Evolutionary conservation across 768 basidiomycete genomes (phyloP).

Genomic region (Strobilomyces dryophilus): DNA sequence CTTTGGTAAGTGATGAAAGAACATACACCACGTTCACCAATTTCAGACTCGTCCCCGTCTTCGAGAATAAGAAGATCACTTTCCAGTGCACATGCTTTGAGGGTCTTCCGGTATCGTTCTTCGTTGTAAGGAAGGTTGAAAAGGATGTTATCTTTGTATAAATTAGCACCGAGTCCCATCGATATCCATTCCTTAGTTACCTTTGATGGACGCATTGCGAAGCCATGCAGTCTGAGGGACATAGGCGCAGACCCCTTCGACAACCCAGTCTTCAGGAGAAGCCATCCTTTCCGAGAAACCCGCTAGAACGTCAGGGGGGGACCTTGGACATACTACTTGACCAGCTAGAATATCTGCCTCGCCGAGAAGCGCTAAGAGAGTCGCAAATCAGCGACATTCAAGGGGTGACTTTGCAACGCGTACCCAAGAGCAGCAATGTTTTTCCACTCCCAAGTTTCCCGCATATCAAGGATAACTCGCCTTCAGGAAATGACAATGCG

Average conservation of each 20-base stretch:
- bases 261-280: constrained; percentile 65
- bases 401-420: background rate
- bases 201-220: constrained; percentile 56
- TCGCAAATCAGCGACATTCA: constrained; percentile 7
- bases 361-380: constrained; percentile 64
- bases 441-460: constrained; percentile 91
- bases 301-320: constrained; percentile 76
- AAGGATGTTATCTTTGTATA: constrained; percentile 58
- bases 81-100: constrained; percentile 72
- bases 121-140: constrained; percentile 75
- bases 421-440: constrained; percentile 73
- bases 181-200: constrained; percentile 3
- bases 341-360: constrained; percentile 56
- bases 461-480: constrained; percentile 78
- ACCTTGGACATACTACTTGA: constrained; percentile 77
- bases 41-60: constrained; percentile 85
- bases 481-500: constrained; percentile 70
- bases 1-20: background rate
- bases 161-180: constrained; percentile 37
- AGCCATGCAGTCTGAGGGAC: constrained; percentile 75
- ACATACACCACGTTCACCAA: constrained; percentile 76
- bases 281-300: constrained; percentile 43
- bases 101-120: constrained; percentile 69
- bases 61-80: constrained; percentile 79
- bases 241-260: constrained; percentile 77